Evolutionary conservation across 768 basidiomycete genomes (phyloP), one percentile per base, ranked within the genome.

Genomic region (Epithele typhae): DNA sequence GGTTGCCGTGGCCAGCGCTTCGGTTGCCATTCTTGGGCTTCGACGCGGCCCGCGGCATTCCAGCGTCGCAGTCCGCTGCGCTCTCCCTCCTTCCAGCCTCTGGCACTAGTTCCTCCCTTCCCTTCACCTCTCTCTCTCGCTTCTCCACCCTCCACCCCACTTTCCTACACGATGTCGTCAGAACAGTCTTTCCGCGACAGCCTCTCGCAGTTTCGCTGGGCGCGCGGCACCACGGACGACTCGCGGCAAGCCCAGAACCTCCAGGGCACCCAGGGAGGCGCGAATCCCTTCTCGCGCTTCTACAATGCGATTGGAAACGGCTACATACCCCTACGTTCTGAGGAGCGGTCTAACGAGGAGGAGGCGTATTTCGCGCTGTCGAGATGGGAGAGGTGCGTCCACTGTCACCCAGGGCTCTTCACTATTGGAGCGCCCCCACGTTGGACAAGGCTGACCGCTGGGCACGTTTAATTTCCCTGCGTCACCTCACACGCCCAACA

Each of bases 351-450:
- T 24, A 92, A 92, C 64, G 94, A 99, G 64, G 95, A 98, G 57
- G 92, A 97, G 60, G 94, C 95, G 2, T 95, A 87, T 77, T 91
- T 96, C 66, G 86, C 88, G 35, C 68, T 94, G 32, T 87, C 87
- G 43, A 76, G 93, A 66, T 97, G 95, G 95, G 95, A 97, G 64
- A 76, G 94, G 87, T 86, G 61, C 53, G 70, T 59, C 6, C 17
- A 6, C 35, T n/a, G 18, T 36, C 18, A 6, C n/a, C 27, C 8
- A 30, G 8, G 14, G n/a, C n/a, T n/a, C n/a, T n/a, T n/a, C n/a
- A n/a, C n/a, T n/a, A n/a, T n/a, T n/a, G n/a, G n/a, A n/a, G n/a
- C n/a, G n/a, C n/a, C n/a, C n/a, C n/a, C n/a, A n/a, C n/a, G n/a
- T n/a, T n/a, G n/a, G n/a, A n/a, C n/a, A n/a, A n/a, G n/a, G n/a